Evolutionary conservation across 306 rosid genomes (phyloP), one percentile per base, ranked within the genome.

Genomic region (Lupinus albus): DNA sequence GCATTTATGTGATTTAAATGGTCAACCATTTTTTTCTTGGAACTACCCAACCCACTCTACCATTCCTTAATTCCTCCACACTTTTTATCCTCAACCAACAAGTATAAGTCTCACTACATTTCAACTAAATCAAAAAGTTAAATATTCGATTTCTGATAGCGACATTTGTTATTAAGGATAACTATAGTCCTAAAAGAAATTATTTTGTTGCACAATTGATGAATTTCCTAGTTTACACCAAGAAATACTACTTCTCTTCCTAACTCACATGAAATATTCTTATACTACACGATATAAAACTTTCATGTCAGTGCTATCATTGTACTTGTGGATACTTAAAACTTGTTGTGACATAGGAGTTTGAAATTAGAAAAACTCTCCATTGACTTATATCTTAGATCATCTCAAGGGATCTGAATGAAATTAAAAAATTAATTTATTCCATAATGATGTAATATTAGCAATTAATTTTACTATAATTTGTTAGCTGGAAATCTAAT

Each of bases 1-100:
- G 95, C 97, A 90, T 87, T 90, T 85, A 90, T 85, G 84, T 77
- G 87, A 72, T 85, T 83, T 85, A 79, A 87, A 85, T 87, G 85
- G 84, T 72, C 86, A 42, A 20, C 70, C 80, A 80, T 78, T 79
- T 76, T 71, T 71, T 81, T 84, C 89, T 69, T 53, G 78, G 84
- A 87, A 80, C 94, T 75, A 83, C 93, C 88, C 88, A 84, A 84
- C 81, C 84, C 73, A n/a, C n/a, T n/a, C n/a, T n/a, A n/a, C n/a
- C n/a, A n/a, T n/a, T n/a, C n/a, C n/a, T n/a, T n/a, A n/a, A n/a
- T n/a, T n/a, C n/a, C n/a, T n/a, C n/a, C n/a, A n/a, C n/a, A n/a
- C n/a, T n/a, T n/a, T n/a, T n/a, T n/a, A n/a, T n/a, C n/a, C n/a
- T n/a, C n/a, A n/a, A n/a, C n/a, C n/a, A n/a, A n/a, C n/a, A n/a